A percentile compares a stretch with the other conserved stretches of the same genome.
phyloP scores from a whole-genome alignment of 371 early-diverging fungal genomes.

The Parasitella parasitica region DNA sequence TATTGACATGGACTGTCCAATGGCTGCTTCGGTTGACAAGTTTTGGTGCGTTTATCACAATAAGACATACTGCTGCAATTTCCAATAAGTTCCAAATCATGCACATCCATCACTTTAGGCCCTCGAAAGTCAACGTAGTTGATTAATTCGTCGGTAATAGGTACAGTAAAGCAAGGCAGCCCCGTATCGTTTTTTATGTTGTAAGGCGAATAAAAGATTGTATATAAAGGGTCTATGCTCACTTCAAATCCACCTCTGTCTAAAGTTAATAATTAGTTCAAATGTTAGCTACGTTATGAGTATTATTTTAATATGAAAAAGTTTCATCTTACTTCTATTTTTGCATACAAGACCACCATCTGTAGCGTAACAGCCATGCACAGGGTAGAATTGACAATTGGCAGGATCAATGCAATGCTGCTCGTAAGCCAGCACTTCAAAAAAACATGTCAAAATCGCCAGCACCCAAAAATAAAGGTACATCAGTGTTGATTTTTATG shows the following conservation, averaged over 20 bases:
- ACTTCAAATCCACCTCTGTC: slow-evolving; percentile 37
- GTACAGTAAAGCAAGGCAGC: slow-evolving; percentile 41
- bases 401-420: slow-evolving; percentile 43
- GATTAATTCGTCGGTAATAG: slow-evolving; percentile 39
- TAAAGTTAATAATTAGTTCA: not conserved
- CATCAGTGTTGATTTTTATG: slow-evolving; percentile 11
- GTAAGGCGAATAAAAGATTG: slow-evolving; percentile 32
- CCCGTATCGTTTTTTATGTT: slow-evolving; percentile 38
- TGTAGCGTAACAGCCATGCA: slow-evolving; percentile 47
- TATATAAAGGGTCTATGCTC: slow-evolving; percentile 34
- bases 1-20: slow-evolving; percentile 34
- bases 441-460: not conserved
- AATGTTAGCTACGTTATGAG: not conserved
- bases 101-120: slow-evolving; percentile 35
- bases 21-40: slow-evolving; percentile 47
- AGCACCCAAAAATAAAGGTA: slow-evolving; percentile 22
- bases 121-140: slow-evolving; percentile 47
- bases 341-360: slow-evolving; percentile 40
- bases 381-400: slow-evolving; percentile 46
- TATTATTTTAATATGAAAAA: not conserved
- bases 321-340: slow-evolving; percentile 39
- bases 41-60: slow-evolving; percentile 40
- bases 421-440: slow-evolving; percentile 2
- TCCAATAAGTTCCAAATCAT: slow-evolving; percentile 42
- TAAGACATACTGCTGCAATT: slow-evolving; percentile 47